Evolutionary conservation across 192 early-diverging fungal species (phyloP), one percentile per base, ranked within the genome.

Genomic region (Coemansia reversa): DNA sequence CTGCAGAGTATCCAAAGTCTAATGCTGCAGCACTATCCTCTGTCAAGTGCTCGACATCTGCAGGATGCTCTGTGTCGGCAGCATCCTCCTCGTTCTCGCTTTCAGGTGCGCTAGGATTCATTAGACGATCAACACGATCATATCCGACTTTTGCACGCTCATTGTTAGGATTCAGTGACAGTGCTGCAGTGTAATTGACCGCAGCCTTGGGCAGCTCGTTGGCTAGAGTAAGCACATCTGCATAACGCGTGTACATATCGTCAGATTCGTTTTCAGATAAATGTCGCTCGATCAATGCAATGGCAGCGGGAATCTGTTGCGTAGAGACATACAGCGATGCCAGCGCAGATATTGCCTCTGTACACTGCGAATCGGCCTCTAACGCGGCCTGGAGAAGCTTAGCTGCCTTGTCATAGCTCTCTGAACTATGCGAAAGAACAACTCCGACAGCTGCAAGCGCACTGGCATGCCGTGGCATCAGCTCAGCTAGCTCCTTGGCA

Each of bases 181-280:
- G 35, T 18, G 80, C 80, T 0, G 64, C 62, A 2, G 66, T 62
- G 30, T 82, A 82, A 55, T 68, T 70, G 5, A 47, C 70, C 0
- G 74, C 71, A 18, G 80, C 80, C 50, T 65, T 62, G 5, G 70
- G 70, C 24, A 82, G 65, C 27, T 70, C 63, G 25, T 70, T 70
- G 7, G 70, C 75, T 59, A 82, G 68, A 18, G 75, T 77, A 51
- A 82, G 69, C 11, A 82, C 61, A 29, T 82, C 80, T 1, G 75
- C 80, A 25, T 71, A 77, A 8, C 71, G 28, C 27, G 75, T 63
- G 60, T 74, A 67, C 80, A 82, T 74, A 16, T 68, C 67, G 47
- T 70, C 80, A 8, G 80, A 47, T 27, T 76, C 61, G 47, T 74
- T 74, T 1, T 77, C 56, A 0, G 75, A 65, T 56, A 77, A 33